A percentile compares a stretch with the other conserved stretches of the same genome.
These are phyloP conservation scores for Melampsora larici-populina DNA, from an alignment of 1,284 basidiomycete genomes.

Conservation along the genomic window DNA sequence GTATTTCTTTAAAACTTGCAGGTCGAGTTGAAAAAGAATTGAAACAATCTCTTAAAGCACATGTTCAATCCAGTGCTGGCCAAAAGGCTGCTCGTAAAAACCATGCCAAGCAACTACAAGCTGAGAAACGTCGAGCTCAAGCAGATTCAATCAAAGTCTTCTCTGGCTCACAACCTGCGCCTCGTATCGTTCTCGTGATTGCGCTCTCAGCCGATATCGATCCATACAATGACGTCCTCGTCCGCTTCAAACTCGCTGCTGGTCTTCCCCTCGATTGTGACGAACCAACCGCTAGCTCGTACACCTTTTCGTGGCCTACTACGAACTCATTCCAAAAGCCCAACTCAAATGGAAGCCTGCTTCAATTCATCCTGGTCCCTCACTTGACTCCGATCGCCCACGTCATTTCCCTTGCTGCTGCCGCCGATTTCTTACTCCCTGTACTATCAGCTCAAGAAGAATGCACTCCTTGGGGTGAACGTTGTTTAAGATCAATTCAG, in stretches of 20 bases:
- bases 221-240: slow-evolving; percentile 5
- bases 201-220: slow-evolving; percentile 28
- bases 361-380: slow-evolving; percentile 70
- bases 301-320: slow-evolving; percentile 16
- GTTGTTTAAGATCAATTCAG: slow-evolving; percentile 73
- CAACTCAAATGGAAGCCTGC: slow-evolving; percentile 44
- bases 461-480: slow-evolving; percentile 82
- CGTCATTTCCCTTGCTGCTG: slow-evolving; percentile 79
- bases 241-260: neutral
- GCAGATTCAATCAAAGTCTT: slow-evolving; percentile 23
- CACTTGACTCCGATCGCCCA: slow-evolving; percentile 61
- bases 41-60: neutral
- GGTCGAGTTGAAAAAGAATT: slow-evolving; percentile 31
- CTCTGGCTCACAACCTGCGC: slow-evolving; percentile 25
- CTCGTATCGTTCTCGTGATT: too few species aligned
- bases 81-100: slow-evolving; percentile 33
- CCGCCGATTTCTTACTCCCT: slow-evolving; percentile 86
- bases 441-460: slow-evolving; percentile 75
- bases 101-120: slow-evolving; percentile 31
- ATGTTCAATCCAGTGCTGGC: neutral
- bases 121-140: slow-evolving; percentile 16
- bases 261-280: neutral
- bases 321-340: neutral
- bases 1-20: neutral
- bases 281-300: slow-evolving; percentile 2